Conservation (phyloP, 1,284 basidiomycete genomes). For the Leccinum subfulvum region DNA sequence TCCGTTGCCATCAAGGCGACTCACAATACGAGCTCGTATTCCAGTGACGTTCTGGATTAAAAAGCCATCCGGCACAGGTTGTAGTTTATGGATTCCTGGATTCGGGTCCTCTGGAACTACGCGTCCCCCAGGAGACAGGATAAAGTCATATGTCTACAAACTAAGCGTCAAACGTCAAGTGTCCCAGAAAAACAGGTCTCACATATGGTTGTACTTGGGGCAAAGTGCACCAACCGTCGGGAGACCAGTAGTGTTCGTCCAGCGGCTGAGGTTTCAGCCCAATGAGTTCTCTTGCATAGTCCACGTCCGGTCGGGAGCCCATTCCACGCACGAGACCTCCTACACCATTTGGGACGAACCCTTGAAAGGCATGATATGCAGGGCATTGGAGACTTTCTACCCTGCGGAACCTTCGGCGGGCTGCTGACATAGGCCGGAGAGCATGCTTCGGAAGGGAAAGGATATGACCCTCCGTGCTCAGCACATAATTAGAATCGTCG, state of each 20-base stretch:
- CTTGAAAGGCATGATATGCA: conserved; percentile 52
- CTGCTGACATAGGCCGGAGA: conserved; percentile 53
- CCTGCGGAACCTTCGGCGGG: conserved; percentile 60
- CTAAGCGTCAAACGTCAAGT: conserved; percentile 9
- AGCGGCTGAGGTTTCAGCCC: conserved; percentile 47
- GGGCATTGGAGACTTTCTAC: conserved; percentile 75
- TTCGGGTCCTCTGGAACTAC: conserved; percentile 64
- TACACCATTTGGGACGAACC: conserved; percentile 33
- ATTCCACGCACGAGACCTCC: conserved; percentile 63
- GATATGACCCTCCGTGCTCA: conserved; percentile 94
- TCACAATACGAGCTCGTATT: conserved; percentile 72
- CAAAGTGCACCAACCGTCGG: conserved; percentile 69
- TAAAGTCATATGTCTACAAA: conserved; percentile 67
- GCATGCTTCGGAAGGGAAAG: conserved; percentile 60
- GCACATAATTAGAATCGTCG: conserved; percentile 80
- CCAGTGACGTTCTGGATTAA: conserved; percentile 76
- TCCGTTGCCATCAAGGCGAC: conserved; percentile 77
- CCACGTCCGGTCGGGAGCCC: conserved; percentile 67
- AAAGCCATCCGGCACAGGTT: conserved; percentile 65
- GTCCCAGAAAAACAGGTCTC: conserved; percentile 28
- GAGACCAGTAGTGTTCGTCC: conserved; percentile 60
- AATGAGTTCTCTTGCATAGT: conserved; percentile 73
- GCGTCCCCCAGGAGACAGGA: conserved; percentile 61
- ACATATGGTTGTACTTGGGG: conserved; percentile 75
- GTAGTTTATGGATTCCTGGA: conserved; percentile 67